These are phyloP conservation scores for Perilla frutescens DNA, from an alignment of 257 asterid genomes.

Conservation along the genomic window DNA sequence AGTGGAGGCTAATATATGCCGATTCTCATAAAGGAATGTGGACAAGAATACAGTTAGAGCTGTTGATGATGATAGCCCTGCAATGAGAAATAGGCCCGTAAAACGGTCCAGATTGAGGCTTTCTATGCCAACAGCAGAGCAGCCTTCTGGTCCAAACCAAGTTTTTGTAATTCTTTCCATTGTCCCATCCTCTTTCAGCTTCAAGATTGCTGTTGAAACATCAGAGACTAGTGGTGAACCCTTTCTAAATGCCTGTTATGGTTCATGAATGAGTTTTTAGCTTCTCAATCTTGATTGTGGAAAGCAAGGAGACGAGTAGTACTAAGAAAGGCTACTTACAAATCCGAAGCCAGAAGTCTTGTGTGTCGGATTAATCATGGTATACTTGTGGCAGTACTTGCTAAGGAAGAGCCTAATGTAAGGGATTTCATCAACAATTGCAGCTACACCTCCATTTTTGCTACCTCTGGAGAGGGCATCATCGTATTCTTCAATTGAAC, in stretches of 20 bases:
- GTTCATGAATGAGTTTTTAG: neutral
- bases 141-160: neutral
- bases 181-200: neutral
- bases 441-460: constrained; percentile 55
- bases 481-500: constrained; percentile 43
- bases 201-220: constrained; percentile 19
- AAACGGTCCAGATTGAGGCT: constrained; percentile 41
- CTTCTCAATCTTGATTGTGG: neutral
- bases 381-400: constrained; percentile 47
- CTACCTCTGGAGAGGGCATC: constrained; percentile 59
- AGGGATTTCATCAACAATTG: constrained; percentile 60
- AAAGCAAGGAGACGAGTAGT: neutral
- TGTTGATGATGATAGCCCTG: constrained; percentile 38
- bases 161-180: neutral
- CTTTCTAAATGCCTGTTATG: neutral
- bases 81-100: constrained; percentile 45
- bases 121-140: neutral
- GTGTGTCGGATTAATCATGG: constrained; percentile 49
- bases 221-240: constrained; percentile 11
- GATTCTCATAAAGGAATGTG: constrained; percentile 46
- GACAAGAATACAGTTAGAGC: constrained; percentile 48
- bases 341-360: constrained; percentile 57
- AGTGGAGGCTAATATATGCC: constrained; percentile 1
- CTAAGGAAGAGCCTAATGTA: constrained; percentile 49
- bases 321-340: constrained; percentile 38